These are phyloP conservation scores for Aspergillus olivimuriae DNA, from an alignment of 495 filamentous ascomycete species.

Conservation along the genomic window DNA sequence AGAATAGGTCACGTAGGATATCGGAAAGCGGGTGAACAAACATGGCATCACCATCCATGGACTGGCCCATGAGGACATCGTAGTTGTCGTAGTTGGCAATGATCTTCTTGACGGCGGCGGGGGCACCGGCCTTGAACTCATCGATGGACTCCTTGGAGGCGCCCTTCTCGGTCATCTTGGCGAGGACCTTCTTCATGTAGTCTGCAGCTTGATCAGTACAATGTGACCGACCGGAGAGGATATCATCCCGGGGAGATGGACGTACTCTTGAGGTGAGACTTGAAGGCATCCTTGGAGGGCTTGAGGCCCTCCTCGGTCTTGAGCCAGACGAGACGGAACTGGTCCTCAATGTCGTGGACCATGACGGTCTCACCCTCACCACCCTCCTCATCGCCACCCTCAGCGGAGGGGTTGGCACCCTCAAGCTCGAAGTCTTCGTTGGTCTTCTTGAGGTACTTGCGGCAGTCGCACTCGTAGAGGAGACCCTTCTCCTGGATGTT, in stretches of 20 bases:
- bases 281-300: constrained; percentile 70
- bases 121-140: constrained; percentile 69
- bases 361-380: constrained; percentile 42
- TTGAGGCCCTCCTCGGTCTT: constrained; percentile 55
- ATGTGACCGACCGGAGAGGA: neutral
- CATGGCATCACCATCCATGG: constrained; percentile 91
- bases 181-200: constrained; percentile 87
- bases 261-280: constrained; percentile 74
- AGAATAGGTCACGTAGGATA: constrained; percentile 8
- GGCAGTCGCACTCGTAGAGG: constrained; percentile 87
- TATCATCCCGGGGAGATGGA: neutral
- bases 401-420: constrained; percentile 95
- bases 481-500: constrained; percentile 65
- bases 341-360: constrained; percentile 93
- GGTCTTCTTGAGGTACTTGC: constrained; percentile 70
- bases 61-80: constrained; percentile 88
- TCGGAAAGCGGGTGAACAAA: constrained; percentile 30
- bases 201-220: constrained; percentile 33
- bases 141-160: constrained; percentile 58
- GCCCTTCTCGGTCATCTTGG: constrained; percentile 54
- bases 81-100: constrained; percentile 84
- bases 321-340: constrained; percentile 78
- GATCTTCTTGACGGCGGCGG: constrained; percentile 70
- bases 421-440: constrained; percentile 76
- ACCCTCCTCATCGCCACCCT: constrained; percentile 76